Evolutionary conservation across 495 filamentous ascomycete genomes (phyloP).

Genomic region (Amphirosellinia nigrospora): DNA sequence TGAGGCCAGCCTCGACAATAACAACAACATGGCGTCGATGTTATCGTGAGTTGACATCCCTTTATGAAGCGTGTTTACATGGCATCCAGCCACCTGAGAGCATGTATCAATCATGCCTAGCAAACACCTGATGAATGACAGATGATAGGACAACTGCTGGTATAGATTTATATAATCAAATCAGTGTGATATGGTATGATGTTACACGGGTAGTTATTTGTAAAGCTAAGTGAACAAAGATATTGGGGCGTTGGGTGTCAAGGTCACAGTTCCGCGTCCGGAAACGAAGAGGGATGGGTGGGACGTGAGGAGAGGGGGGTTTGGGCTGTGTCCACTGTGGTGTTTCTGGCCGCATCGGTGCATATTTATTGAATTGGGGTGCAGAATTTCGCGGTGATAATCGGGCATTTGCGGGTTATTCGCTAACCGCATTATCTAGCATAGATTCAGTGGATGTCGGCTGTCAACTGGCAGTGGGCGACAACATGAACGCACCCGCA

Average conservation of each 20-base stretch:
- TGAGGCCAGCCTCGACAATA: slow-evolving; percentile 18
- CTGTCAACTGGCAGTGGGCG: not conserved
- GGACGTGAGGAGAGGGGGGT: not conserved
- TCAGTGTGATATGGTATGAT: not conserved
- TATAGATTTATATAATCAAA: not conserved
- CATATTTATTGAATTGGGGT: slow-evolving; percentile 3
- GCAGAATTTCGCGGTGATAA: not conserved
- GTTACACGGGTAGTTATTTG: no score
- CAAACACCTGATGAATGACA: not conserved
- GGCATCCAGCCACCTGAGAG: slow-evolving; percentile 10
- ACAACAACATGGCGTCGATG: slow-evolving; percentile 7
- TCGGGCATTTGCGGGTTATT: not conserved
- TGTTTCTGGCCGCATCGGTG: not conserved
- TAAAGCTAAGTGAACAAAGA: not conserved
- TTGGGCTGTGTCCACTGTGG: slow-evolving; percentile 11
- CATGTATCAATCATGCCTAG: slow-evolving; percentile 4
- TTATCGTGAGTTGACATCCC: slow-evolving; percentile 14
- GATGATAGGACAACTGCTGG: not conserved
- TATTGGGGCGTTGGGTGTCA: slow-evolving; percentile 14
- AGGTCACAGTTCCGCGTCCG: not conserved
- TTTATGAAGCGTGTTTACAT: slow-evolving; percentile 16
- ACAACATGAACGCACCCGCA: not conserved
- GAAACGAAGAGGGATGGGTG: not conserved
- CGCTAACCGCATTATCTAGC: not conserved
- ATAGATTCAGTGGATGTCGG: not conserved